These are phyloP conservation scores for Rubroboletus satanas DNA, from an alignment of 768 basidiomycete genomes.

Conservation along the genomic window DNA sequence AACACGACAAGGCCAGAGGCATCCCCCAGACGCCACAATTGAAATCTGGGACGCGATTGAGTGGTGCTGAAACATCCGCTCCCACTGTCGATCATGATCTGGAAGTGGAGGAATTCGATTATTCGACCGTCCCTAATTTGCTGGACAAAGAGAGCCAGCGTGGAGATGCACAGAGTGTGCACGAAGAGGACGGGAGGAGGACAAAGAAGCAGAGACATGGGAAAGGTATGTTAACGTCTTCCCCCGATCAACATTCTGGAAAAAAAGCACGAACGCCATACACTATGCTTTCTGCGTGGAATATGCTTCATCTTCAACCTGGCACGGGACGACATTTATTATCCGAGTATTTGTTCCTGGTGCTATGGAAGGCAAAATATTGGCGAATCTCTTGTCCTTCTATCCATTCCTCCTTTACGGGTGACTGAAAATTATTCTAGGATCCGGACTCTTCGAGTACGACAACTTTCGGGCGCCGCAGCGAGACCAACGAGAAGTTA, in stretches of 20 bases:
- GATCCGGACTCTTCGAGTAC: conserved; percentile 36
- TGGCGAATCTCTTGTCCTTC: conserved; percentile 2
- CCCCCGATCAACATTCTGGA: neutral
- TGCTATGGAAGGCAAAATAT: conserved; percentile 1
- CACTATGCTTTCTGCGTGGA: conserved; percentile 4
- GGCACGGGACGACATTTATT: neutral
- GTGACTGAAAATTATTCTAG: conserved; percentile 26
- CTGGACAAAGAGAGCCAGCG: conserved; percentile 54
- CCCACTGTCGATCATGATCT: conserved; percentile 13
- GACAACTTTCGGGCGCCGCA: conserved; percentile 66
- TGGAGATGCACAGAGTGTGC: conserved; percentile 4
- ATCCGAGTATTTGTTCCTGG: neutral
- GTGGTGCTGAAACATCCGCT: conserved; percentile 3
- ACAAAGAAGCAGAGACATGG: conserved; percentile 53
- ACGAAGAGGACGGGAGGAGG: conserved; percentile 34
- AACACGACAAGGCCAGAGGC: conserved; percentile 19
- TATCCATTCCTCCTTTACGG: neutral
- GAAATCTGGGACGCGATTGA: conserved; percentile 1
- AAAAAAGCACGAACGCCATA: neutral
- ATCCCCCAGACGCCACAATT: neutral
- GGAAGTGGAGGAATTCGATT: conserved; percentile 58
- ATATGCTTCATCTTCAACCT: conserved; percentile 3
- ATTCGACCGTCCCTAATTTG: conserved; percentile 63
- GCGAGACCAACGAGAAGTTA: conserved; percentile 59
- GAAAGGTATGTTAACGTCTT: conserved; percentile 30